These are phyloP conservation scores for Hymenoscyphus linearis DNA, from an alignment of 2,329 filamentous ascomycete species.

Conservation along the genomic window DNA sequence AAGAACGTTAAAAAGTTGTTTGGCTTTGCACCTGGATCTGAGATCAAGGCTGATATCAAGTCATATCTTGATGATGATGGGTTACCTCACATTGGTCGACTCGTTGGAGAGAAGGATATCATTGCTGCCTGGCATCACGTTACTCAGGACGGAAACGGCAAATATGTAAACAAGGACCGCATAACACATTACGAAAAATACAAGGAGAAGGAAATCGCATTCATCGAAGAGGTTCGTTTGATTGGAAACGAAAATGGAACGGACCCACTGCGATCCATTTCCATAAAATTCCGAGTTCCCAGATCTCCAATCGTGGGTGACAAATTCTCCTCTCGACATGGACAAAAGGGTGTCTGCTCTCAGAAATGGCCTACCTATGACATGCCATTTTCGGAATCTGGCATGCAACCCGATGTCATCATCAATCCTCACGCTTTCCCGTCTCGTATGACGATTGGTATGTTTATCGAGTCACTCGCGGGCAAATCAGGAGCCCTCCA, in stretches of 20 bases:
- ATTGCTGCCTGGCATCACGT: slow-evolving; percentile 90
- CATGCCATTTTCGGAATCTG: slow-evolving; percentile 95
- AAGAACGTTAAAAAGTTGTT: slow-evolving; percentile 77
- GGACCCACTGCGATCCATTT: slow-evolving; percentile 81
- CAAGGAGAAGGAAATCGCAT: slow-evolving; percentile 84
- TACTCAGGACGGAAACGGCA: slow-evolving; percentile 69
- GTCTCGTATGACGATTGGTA: slow-evolving; percentile 98
- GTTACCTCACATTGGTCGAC: slow-evolving; percentile 72
- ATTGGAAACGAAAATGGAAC: slow-evolving; percentile 79
- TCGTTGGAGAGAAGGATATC: slow-evolving; percentile 74
- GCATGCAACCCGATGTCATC: slow-evolving; percentile 95
- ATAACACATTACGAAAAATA: slow-evolving; percentile 87
- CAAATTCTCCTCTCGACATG: slow-evolving; percentile 98
- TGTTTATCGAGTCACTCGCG: slow-evolving; percentile 96
- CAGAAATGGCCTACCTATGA: slow-evolving; percentile 93
- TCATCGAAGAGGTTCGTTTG: slow-evolving; percentile 87
- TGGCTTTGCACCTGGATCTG: slow-evolving; percentile 76
- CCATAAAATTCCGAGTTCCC: slow-evolving; percentile 88
- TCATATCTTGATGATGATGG: slow-evolving; percentile 81
- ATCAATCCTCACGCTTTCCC: slow-evolving; percentile 99
- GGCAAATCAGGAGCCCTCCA: slow-evolving; percentile 93
- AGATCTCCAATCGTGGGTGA: slow-evolving; percentile 91
- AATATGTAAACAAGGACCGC: slow-evolving; percentile 79
- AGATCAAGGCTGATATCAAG: slow-evolving; percentile 65
- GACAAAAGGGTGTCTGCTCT: slow-evolving; percentile 94